Evolutionary conservation across 1,139 yeast genomes (phyloP), one percentile per base, ranked within the genome.

Genomic region (Kurtzmaniella natalensis): DNA sequence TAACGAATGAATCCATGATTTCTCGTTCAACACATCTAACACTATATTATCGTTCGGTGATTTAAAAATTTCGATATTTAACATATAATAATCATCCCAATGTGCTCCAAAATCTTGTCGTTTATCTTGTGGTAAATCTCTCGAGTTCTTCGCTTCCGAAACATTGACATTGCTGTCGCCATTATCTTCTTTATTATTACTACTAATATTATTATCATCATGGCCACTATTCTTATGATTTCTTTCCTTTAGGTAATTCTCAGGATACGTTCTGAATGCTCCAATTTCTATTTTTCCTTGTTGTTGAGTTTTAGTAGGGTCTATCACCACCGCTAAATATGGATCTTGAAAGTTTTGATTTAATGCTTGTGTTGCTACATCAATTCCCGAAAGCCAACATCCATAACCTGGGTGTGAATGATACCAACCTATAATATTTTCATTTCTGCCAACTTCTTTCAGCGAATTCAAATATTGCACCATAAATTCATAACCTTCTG

Each of bases 391-490:
- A 28, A 88, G 60, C 95, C 96, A 84, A 54, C 96, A 85, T 27
- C 96, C 97, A 56, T 88, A 92, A 0, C 96, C 96, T 0, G 97
- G 97, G 57, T 92, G 98, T 3, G 96, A 88, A 58, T 92, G 95
- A 58, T 89, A 85, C 95, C 94, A 85, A 6, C 96, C 96, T 11
- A 88, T 87, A 24, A 92, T 83, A 46, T 84, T 75, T 34, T 72
- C 73, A 10, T 61, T 50, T 18, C 80, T 63, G 7, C 76, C 77
- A 2, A 70, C 61, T 30, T 63, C 64, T 40, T 80, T 76, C 50
- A 79, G 68, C 25, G 75, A 69, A 39, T 80, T 80, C 34, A 84
- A 62, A 55, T 83, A 88, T 44, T 79, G 81, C 2, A 89, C 94
- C 95, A 92, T 89, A 55, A 82, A 92, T 55, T 89, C 97, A 54